These are phyloP conservation scores for Microstegium vimineum DNA, from an alignment of 176 grass and related monocot genomes.

Conservation along the genomic window DNA sequence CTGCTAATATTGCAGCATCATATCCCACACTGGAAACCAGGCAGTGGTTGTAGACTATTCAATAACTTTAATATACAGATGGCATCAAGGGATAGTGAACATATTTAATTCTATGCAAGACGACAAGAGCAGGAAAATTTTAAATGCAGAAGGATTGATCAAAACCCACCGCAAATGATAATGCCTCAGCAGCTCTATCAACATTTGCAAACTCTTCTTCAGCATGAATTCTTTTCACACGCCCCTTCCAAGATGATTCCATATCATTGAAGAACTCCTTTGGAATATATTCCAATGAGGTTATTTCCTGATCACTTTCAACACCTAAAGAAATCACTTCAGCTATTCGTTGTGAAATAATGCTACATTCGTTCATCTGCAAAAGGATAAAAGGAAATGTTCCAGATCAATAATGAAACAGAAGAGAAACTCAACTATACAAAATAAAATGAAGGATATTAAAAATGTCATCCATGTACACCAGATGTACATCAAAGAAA, in stretches of 20 bases:
- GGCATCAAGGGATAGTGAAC: not conserved
- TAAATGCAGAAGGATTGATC: constrained; percentile 15
- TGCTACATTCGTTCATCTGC: constrained; percentile 74
- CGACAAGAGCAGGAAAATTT: not conserved
- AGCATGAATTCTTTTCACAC: constrained; percentile 88
- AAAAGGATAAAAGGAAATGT: constrained; percentile 17
- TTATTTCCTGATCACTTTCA: constrained; percentile 83
- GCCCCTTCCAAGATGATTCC: constrained; percentile 92
- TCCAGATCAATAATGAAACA: not conserved
- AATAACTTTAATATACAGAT: not conserved
- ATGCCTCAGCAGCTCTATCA: constrained; percentile 66
- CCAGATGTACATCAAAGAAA: not conserved
- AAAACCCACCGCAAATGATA: constrained; percentile 56
- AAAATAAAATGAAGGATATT: not conserved
- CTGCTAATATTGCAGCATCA: constrained; percentile 5
- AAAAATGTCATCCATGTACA: not conserved
- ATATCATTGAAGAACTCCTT: constrained; percentile 92
- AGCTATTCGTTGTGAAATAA: constrained; percentile 74
- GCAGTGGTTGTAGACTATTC: not conserved
- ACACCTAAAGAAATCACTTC: constrained; percentile 67
- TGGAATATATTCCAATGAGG: constrained; percentile 65
- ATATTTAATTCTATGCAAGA: not conserved
- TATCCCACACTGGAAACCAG: not conserved
- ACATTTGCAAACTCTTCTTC: constrained; percentile 76
- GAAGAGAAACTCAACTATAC: not conserved